A percentile compares a stretch with the other conserved stretches of the same genome.
These are phyloP conservation scores for Trichosporon inkin DNA, from an alignment of 1,284 basidiomycete genomes.

Conservation along the genomic window DNA sequence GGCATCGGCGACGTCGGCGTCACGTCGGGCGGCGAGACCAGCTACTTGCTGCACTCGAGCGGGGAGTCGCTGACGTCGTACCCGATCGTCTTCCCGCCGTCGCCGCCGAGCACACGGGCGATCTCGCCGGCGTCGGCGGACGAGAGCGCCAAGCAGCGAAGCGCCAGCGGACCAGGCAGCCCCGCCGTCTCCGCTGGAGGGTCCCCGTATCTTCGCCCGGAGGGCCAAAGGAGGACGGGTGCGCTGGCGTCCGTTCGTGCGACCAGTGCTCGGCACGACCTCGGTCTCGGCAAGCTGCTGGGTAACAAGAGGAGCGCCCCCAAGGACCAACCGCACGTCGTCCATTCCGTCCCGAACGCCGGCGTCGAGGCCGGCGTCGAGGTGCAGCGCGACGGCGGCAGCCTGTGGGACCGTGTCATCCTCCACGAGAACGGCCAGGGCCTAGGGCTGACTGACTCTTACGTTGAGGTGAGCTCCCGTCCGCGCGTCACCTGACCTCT, in stretches of 20 bases:
- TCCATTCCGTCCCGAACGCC: constrained; percentile 1
- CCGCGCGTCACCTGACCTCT: not conserved
- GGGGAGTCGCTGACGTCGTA: constrained; percentile 36
- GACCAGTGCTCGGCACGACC: constrained; percentile 20
- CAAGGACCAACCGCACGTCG: not conserved
- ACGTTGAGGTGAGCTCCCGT: constrained; percentile 26
- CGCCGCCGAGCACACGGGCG: constrained; percentile 2
- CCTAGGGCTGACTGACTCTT: constrained; percentile 27
- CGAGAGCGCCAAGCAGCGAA: not conserved
- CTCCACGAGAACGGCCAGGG: constrained; percentile 34
- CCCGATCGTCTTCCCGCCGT: constrained; percentile 30
- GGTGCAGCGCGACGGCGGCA: constrained; percentile 39
- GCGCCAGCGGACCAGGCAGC: not conserved
- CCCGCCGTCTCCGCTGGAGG: not conserved
- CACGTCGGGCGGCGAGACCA: constrained; percentile 17
- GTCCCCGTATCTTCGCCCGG: constrained; percentile 10
- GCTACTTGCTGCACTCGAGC: constrained; percentile 37
- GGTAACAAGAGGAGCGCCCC: constrained; percentile 15
- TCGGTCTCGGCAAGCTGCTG: constrained; percentile 39
- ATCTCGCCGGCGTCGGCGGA: not conserved
- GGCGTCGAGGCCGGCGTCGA: constrained; percentile 39
- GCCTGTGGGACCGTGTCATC: constrained; percentile 31
- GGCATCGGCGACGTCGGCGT: constrained; percentile 40
- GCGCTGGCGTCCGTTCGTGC: constrained; percentile 15
- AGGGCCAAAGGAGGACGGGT: constrained; percentile 7